Evolutionary conservation across 1,284 basidiomycete species (phyloP).

Genomic region (Pyrrhoderma noxium): DNA sequence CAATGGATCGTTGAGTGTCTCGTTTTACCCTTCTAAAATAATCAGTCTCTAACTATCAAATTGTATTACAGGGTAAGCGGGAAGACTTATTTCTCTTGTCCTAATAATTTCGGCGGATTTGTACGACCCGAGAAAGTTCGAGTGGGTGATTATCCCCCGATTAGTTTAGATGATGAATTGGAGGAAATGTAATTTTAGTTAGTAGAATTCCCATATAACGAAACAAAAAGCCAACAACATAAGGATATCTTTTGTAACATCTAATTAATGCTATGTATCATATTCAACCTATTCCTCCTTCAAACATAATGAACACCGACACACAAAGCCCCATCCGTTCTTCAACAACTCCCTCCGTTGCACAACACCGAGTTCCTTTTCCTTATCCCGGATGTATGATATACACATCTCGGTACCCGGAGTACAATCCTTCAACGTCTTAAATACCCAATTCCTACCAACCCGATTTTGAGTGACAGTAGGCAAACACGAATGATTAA

Average conservation of each 20-base stretch:
- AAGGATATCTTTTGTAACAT: background rate
- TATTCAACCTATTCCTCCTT: conserved; percentile 3
- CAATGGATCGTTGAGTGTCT: conserved; percentile 75
- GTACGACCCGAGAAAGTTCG: conserved; percentile 79
- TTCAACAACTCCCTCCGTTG: conserved; percentile 17
- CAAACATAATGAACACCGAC: conserved; percentile 18
- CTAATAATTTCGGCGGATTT: conserved; percentile 77
- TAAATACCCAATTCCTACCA: conserved; percentile 20
- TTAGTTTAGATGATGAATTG: conserved; percentile 64
- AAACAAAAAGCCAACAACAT: too few relatives aligned
- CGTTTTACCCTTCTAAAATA: background rate
- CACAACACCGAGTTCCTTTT: conserved; percentile 13
- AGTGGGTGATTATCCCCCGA: conserved; percentile 82
- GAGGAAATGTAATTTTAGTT: conserved; percentile 85
- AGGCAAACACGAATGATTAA: conserved; percentile 23
- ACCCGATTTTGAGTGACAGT: conserved; percentile 14
- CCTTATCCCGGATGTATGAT: conserved; percentile 20
- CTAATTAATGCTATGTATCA: background rate
- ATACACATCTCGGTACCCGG: conserved; percentile 21
- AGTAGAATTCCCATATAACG: too few relatives aligned
- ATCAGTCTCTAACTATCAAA: background rate
- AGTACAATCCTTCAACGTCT: conserved; percentile 7
- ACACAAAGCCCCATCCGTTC: conserved; percentile 21
- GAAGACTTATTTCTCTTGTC: conserved; percentile 77
- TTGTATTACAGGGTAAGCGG: conserved; percentile 66